Evolutionary conservation across 345 rosid genomes (phyloP), one percentile per base, ranked within the genome.

Genomic region (Salix viminalis): DNA sequence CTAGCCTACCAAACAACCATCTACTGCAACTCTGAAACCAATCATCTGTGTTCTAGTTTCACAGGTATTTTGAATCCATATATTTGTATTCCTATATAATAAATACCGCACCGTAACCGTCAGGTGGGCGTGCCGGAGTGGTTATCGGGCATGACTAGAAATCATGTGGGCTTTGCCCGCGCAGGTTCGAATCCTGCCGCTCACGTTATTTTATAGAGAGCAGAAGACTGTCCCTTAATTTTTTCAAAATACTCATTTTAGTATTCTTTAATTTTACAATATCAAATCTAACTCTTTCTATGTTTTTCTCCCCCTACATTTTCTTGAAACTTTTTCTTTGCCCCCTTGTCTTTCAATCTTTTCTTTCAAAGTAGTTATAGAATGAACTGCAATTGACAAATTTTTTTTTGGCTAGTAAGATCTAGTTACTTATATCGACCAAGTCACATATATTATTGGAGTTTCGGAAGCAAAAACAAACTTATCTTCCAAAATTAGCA

Each of bases 61-160:
- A 1, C 9, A 5, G 50, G 13, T 46, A 41, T 41, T 41, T 41
- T 41, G 44, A 41, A 41, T 41, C 44, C 44, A 2, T 0, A 41
- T 0, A 42, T 2, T 2, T 0, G 0, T 42, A 42, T 42, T 42
- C 0, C 2, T 10, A 11, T 11, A 42, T 0, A 11, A 10, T 0
- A 2, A 41, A 41, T 0, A 41, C 14, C 4, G 0, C 0, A 0
- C 1, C 0, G 2, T 42, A 11, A 13, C 16, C 2, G 23, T 2
- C 4, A 58, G 0, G 62, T 91, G 96, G 90, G 82, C 91, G 91
- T 89, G 94, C 92, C 97, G 92, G 92, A 92, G 94, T 90, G 94
- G 97, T 92, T 92, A 90, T 89, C 91, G 91, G 92, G 94, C 97
- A 89, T 92, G 92, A 90, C 97, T 90, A 92, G 94, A 92, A 92